Percentiles rank a stretch among this genome's conserved stretches.
phyloP scores from a whole-genome alignment of 208 protist species.

The Leishmania amazonensis region DNA sequence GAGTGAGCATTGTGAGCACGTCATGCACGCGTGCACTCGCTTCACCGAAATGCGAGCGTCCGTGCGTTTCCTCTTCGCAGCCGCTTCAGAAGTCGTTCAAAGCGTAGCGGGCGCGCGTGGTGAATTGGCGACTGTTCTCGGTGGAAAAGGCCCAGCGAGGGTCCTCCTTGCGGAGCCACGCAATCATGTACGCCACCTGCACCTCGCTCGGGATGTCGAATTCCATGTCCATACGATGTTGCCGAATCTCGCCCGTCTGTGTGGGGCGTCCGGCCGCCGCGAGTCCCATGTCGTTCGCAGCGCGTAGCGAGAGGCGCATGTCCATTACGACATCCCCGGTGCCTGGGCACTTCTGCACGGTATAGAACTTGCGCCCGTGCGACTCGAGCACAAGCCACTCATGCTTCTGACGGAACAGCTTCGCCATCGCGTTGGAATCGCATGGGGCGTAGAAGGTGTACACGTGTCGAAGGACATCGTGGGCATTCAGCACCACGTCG shows the following conservation, averaged over 20 bases:
- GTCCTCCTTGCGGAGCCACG: slow-evolving; percentile 92
- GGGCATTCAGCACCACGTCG: slow-evolving; percentile 81
- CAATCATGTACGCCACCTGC: slow-evolving; percentile 91
- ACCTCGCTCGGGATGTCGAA: slow-evolving; percentile 89
- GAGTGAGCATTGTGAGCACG: background rate
- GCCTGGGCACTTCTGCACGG: slow-evolving; percentile 86
- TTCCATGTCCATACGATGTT: slow-evolving; percentile 84
- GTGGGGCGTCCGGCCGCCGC: slow-evolving; percentile 66
- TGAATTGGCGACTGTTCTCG: slow-evolving; percentile 90
- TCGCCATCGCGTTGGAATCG: slow-evolving; percentile 65
- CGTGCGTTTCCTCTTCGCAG: background rate
- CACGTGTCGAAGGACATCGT: slow-evolving; percentile 84
- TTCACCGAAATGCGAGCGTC: background rate
- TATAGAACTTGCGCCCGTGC: slow-evolving; percentile 73
- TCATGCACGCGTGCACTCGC: background rate
- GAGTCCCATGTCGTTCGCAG: slow-evolving; percentile 88
- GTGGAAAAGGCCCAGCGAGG: slow-evolving; percentile 91
- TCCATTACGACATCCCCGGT: slow-evolving; percentile 88
- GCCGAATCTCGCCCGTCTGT: slow-evolving; percentile 84
- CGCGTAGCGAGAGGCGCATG: slow-evolving; percentile 74
- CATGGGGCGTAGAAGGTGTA: slow-evolving; percentile 89
- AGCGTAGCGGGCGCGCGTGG: slow-evolving; percentile 77
- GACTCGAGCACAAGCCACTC: slow-evolving; percentile 92
- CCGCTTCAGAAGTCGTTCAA: slow-evolving; percentile 79
- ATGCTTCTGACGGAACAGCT: slow-evolving; percentile 85